A percentile compares a stretch with the other conserved stretches of the same genome.
phyloP scores from a whole-genome alignment of 352 stramenopile species.

The Pythium dissimile region DNA sequence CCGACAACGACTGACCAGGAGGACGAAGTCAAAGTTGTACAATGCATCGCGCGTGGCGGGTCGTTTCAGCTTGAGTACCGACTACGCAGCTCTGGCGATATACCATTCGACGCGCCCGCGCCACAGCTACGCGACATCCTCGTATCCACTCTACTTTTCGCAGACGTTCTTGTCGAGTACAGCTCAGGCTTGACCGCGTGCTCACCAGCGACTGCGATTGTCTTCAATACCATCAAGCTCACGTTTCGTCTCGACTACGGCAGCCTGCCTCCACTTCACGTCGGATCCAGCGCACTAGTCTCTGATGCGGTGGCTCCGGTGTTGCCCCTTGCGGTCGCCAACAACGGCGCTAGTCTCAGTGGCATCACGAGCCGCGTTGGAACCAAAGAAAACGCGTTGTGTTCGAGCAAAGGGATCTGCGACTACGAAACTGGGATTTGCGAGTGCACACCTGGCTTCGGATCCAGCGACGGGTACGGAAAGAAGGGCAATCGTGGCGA shows the following conservation, averaged over 20 bases:
- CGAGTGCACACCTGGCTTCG: constrained; percentile 45
- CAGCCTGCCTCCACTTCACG: constrained; percentile 37
- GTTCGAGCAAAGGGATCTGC: constrained; percentile 87
- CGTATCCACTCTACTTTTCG: constrained; percentile 39
- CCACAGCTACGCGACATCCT: constrained; percentile 54
- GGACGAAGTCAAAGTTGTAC: constrained; percentile 79
- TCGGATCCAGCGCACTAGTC: constrained; percentile 23
- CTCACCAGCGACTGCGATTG: constrained; percentile 22
- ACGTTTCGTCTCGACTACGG: constrained; percentile 53
- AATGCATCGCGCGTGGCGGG: constrained; percentile 55
- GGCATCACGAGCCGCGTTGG: constrained; percentile 49
- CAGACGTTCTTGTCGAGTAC: constrained; percentile 48
- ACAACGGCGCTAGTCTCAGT: constrained; percentile 37
- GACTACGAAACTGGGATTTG: constrained; percentile 55
- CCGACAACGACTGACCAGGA: constrained; percentile 72
- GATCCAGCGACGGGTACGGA: constrained; percentile 59
- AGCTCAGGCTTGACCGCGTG: constrained; percentile 34
- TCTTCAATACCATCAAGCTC: constrained; percentile 49
- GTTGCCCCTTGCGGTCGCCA: constrained; percentile 27
- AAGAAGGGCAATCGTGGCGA: constrained; percentile 51
- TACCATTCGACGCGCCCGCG: constrained; percentile 49
- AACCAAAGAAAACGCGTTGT: constrained; percentile 88
- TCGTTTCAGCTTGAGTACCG: constrained; percentile 65
- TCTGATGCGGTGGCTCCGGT: constrained; percentile 15
- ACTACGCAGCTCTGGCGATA: constrained; percentile 35